Conservation (phyloP, 129 eudicot species). For the Centella asiatica region DNA sequence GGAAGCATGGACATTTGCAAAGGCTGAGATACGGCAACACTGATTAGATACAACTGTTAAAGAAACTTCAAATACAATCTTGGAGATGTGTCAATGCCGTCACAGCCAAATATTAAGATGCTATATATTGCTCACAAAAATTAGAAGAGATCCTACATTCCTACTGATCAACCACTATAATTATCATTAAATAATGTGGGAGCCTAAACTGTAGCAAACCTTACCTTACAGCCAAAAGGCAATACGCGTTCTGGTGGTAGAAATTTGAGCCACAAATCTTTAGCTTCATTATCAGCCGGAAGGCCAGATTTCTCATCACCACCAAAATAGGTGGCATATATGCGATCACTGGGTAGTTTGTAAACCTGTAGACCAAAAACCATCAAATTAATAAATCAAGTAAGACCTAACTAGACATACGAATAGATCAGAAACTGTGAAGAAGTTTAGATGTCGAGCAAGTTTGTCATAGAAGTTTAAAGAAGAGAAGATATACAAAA, state of each 20-base stretch:
- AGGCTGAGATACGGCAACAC: neutral
- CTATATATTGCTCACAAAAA: neutral
- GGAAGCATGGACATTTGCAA: neutral
- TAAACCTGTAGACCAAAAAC: conserved; percentile 47
- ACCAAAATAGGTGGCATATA: conserved; percentile 96
- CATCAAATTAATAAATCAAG: neutral
- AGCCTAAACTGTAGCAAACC: conserved; percentile 1
- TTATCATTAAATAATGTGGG: neutral
- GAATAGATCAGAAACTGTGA: neutral
- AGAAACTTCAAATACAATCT: too few species aligned
- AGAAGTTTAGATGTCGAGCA: neutral
- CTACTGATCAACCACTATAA: neutral
- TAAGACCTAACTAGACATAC: neutral
- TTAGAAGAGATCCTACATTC: neutral
- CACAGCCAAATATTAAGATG: too few species aligned
- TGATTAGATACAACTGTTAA: too few species aligned
- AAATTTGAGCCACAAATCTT: conserved; percentile 70
- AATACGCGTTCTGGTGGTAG: conserved; percentile 67
- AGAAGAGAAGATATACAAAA: too few species aligned
- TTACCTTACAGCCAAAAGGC: conserved; percentile 92
- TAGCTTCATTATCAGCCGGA: conserved; percentile 83
- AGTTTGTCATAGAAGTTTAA: too few species aligned
- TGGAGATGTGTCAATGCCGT: too few species aligned
- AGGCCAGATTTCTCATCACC: conserved; percentile 93
- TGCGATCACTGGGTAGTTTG: conserved; percentile 62